Base-by-base conservation (phyloP, 2,329 filamentous ascomycete genomes). In the Aplosporella prunicola region DNA sequence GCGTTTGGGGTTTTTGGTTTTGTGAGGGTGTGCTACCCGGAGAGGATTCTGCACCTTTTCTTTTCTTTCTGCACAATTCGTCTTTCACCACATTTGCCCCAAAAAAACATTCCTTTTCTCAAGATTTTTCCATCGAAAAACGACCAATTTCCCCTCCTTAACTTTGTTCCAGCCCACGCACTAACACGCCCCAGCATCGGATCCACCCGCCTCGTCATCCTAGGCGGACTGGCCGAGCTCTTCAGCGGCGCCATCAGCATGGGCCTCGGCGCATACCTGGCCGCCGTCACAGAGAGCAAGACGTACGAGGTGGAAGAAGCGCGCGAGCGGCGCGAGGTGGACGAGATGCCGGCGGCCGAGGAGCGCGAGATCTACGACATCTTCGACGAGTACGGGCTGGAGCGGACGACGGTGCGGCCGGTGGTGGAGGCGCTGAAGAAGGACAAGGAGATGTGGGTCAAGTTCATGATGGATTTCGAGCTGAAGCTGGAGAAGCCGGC, bases 191-290 rank as follows among this genome's bases (percentile, higher is more conserved):
- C 5, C 25, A 47, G 45, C 24, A 45, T 47, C 20, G 46, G 46
- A 4, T 46, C 45, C 11, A 40, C 51, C 5, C 50, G 50, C 16
- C 40, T 64, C 15, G 60, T 63, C 33, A 55, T 64, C 31, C 40
- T 81, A 45, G 82, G 78, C 35, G 82, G 82, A 5, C 64, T 84
- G 20, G 82, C 82, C 4, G 82, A 87, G 63, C 69, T 87, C 32
- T 80, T 83, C 52, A 78, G 79, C 0, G 82, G 82, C 13, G 76
- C 78, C 47, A 84, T 87, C 47, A 80, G 74, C 37, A 87, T 87
- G 82, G 82, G 82, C 1, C 65, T 87, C 5, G 80, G 82, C 16
- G 81, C 78, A 5, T 86, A 82, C 53, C 66, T 87, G 2, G 80
- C 79, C 7, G 78, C 77, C 18, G 63, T 67, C 27, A 75, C 73